Conservation (phyloP, 495 filamentous ascomycete genomes). For the Pseudotulostoma volvatum region DNA sequence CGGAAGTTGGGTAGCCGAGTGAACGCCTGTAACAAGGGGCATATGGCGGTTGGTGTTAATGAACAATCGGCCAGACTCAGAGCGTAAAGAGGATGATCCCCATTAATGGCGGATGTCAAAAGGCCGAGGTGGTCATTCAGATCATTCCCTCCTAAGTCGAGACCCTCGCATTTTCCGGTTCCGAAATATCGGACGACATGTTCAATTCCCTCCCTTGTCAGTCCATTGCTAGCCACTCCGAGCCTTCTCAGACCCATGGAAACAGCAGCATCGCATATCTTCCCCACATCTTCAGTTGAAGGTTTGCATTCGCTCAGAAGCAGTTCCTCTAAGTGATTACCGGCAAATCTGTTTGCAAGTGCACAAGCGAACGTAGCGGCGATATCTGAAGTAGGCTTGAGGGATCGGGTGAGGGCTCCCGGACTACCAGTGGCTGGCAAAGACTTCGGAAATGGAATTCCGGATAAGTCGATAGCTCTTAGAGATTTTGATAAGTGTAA, state of each 20-base stretch:
- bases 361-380: constrained; percentile 52
- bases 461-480: constrained; percentile 71
- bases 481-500: constrained; percentile 76
- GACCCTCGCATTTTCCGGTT: constrained; percentile 61
- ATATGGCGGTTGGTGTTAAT: constrained; percentile 52
- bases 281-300: constrained; percentile 48
- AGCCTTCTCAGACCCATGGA: constrained; percentile 60
- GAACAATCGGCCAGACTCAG: constrained; percentile 81
- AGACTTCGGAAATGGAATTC: constrained; percentile 57
- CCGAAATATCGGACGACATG: constrained; percentile 62
- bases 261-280: constrained; percentile 57
- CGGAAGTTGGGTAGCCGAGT: constrained; percentile 56
- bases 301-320: constrained; percentile 65
- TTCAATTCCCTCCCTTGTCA: constrained; percentile 54
- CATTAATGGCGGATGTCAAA: constrained; percentile 46
- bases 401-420: constrained; percentile 1
- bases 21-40: constrained; percentile 59
- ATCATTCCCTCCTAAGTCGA: constrained; percentile 91
- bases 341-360: constrained; percentile 57
- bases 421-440: constrained; percentile 8
- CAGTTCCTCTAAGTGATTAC: constrained; percentile 66
- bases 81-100: constrained; percentile 52
- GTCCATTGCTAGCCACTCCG: constrained; percentile 63
- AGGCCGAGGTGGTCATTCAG: constrained; percentile 51
- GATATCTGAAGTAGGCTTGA: constrained; percentile 23